phyloP scores from a whole-genome alignment of 148 eudicot genomes.

The Diospyros kaki region DNA sequence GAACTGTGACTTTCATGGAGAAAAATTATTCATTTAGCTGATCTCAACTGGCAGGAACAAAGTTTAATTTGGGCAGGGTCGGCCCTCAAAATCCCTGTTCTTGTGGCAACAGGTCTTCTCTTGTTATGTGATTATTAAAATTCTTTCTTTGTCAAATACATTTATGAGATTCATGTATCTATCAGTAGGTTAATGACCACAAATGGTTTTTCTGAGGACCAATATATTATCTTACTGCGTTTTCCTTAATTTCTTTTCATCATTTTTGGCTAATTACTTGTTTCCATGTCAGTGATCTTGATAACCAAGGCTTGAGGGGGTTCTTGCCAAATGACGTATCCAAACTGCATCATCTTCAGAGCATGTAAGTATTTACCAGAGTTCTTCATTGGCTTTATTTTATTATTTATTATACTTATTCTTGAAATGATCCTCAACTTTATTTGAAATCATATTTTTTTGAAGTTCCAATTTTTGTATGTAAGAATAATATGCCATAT shows the following conservation, averaged over 20 bases:
- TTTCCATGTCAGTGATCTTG: conserved; percentile 62
- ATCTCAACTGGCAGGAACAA: background rate
- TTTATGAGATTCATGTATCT: background rate
- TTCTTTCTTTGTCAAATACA: background rate
- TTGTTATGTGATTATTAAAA: background rate
- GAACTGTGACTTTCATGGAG: too few species aligned
- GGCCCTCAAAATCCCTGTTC: background rate
- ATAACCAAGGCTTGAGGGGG: conserved; percentile 91
- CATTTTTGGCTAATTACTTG: conserved; percentile 6
- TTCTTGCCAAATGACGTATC: conserved; percentile 73
- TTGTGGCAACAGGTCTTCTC: background rate
- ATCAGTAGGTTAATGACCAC: background rate
- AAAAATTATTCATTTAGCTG: too few species aligned
- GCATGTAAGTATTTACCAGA: conserved; percentile 63
- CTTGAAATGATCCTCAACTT: background rate
- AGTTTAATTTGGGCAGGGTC: background rate
- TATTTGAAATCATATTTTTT: background rate
- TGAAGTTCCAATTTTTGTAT: background rate
- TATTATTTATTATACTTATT: too few species aligned
- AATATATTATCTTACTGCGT: background rate
- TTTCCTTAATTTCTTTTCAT: background rate
- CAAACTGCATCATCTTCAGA: conserved; percentile 73
- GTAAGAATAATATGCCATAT: background rate
- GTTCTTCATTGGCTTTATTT: conserved; percentile 1
- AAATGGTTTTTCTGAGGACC: background rate